Evolutionary conservation across 1,139 yeast genomes (phyloP).

Genomic region (Kodamaea fungicola): DNA sequence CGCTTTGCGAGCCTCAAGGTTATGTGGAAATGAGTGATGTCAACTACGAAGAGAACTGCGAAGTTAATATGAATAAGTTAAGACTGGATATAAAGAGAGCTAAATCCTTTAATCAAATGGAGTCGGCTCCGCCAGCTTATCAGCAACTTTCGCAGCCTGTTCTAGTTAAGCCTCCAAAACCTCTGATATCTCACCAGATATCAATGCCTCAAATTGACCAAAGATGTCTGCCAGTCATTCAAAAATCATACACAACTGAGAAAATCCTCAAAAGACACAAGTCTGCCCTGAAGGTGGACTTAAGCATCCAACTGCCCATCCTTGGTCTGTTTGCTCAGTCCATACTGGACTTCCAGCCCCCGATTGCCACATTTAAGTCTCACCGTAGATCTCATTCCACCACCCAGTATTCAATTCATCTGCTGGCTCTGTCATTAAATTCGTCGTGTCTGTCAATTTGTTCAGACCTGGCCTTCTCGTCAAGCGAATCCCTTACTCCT

Average conservation of each 20-base stretch:
- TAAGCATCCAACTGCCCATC: conserved; percentile 1
- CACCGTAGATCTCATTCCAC: conserved; percentile 10
- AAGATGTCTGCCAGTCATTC: too few species aligned
- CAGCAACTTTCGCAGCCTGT: not conserved
- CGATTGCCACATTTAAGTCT: conserved; percentile 5
- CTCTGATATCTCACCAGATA: too few species aligned
- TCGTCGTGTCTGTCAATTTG: conserved; percentile 4
- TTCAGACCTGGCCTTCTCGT: conserved; percentile 6
- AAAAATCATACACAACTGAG: conserved; percentile 17
- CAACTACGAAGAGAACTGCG: conserved; percentile 63
- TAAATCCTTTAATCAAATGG: conserved; percentile 15
- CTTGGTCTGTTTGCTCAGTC: conserved; percentile 1
- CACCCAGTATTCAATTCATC: conserved; percentile 19
- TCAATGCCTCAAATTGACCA: too few species aligned
- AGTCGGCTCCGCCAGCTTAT: not conserved
- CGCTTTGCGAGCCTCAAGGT: conserved; percentile 66
- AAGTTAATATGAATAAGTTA: conserved; percentile 66
- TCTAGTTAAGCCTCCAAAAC: too few species aligned
- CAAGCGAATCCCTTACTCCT: conserved; percentile 5
- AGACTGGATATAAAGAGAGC: conserved; percentile 55
- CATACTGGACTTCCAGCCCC: conserved; percentile 5
- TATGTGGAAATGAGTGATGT: conserved; percentile 88
- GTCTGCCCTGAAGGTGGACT: conserved; percentile 17
- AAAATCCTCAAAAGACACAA: conserved; percentile 38
- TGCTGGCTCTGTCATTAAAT: conserved; percentile 5